Evolutionary conservation across 495 filamentous ascomycete species (phyloP).

Genomic region (Neurospora tetraspora): DNA sequence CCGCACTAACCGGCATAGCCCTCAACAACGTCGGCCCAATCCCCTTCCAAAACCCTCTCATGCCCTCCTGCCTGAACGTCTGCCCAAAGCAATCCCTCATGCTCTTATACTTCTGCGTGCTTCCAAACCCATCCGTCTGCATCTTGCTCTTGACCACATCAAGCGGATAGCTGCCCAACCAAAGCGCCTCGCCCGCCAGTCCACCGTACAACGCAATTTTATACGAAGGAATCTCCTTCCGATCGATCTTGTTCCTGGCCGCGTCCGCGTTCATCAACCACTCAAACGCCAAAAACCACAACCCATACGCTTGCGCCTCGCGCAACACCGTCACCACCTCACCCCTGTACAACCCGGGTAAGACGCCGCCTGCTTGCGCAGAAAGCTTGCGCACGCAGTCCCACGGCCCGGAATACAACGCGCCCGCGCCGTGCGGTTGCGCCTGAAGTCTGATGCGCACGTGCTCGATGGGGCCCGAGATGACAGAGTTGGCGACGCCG

Average conservation of each 20-base stretch:
- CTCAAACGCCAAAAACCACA: constrained; percentile 94
- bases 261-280: constrained; percentile 90
- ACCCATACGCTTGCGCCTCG: constrained; percentile 88
- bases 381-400: constrained; percentile 85
- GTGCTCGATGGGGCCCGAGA: constrained; percentile 93
- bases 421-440: constrained; percentile 68
- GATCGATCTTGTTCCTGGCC: constrained; percentile 57
- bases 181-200: constrained; percentile 85
- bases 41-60: constrained; percentile 90
- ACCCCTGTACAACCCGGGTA: constrained; percentile 75
- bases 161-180: constrained; percentile 87
- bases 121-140: constrained; percentile 85
- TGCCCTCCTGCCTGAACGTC: constrained; percentile 67
- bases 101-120: constrained; percentile 54
- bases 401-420: constrained; percentile 73
- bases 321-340: constrained; percentile 75
- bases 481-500: constrained; percentile 77
- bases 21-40: constrained; percentile 87
- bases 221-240: constrained; percentile 66
- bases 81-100: constrained; percentile 89
- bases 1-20: constrained; percentile 95
- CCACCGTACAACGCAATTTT: constrained; percentile 92
- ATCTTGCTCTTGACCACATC: constrained; percentile 99
- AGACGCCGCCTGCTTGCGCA: constrained; percentile 49
- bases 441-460: constrained; percentile 96